Base-by-base conservation (phyloP, 305 asterid genomes). In the Fraxinus velutina region DNA sequence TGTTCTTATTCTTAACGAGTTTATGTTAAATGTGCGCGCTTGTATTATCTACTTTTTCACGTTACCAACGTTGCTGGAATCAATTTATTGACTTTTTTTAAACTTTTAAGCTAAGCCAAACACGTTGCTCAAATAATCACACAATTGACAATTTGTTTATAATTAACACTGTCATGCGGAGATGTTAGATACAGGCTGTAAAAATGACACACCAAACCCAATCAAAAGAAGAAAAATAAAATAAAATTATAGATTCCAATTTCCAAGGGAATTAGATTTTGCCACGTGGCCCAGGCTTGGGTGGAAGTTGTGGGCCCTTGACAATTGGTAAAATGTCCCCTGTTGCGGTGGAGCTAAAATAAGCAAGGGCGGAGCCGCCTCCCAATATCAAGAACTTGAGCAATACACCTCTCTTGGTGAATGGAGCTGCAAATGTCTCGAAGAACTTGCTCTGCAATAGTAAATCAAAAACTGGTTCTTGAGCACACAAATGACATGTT, bases 381-480 rank as follows among this genome's bases (percentile, higher is more conserved):
- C 96, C 98, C 50, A 96, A 13, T 37, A 96, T 88, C 94, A 94
- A 91, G 94, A 96, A 96, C 73, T 94, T 96, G 85, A 94, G 96
- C 92, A 96, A 78, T 75, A 96, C 80, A 21, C 98, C 98, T 91
- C 99, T 96, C 91, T 93, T 94, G 88, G 97, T 94, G 92, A 94
- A 96, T 27, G 98, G 98, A 70, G 98, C 99, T 66, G 97, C 98
- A 90, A 96, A 96, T 81, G 98, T 96, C 91, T 92, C 97, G 47
- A 96, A 96, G 88, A 96, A 94, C 86, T 93, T 92, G 94, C 97
- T 96, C 97, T 93, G 73, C 33, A 4, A 24, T 64, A 4, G 33
- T 64, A 24, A 50, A 64, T 15, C 7, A 15, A 15, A 50, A 50
- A 4, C 19, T 4, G 22, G 21, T 50, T 50, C 7, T 50, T 15